Base-by-base conservation (phyloP, 495 filamentous ascomycete genomes). In the Penicillium longicatenatum region DNA sequence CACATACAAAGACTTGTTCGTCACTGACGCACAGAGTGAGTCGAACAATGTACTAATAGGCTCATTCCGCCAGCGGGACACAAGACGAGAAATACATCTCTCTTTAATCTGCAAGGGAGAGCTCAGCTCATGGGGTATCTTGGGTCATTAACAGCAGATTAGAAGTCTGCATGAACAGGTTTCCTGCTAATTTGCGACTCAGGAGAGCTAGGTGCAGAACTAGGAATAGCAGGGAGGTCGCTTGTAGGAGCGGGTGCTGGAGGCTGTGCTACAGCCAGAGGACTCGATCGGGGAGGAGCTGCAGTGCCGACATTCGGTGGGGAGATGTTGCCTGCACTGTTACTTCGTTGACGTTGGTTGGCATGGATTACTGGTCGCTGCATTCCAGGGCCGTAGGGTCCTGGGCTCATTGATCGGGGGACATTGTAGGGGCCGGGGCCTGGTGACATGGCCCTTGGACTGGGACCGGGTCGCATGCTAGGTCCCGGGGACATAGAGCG, bases 201-300 rank as follows among this genome's bases (percentile, higher is more conserved):
- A 2, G 60, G 55, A 37, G 60, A 65, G 26, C 35, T 57, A 6
- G 55, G 20, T 16, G 42, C 29, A 39, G 22, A 30, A 43, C 11
- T 49, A 0, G 71, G 72, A 49, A 72, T 52, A 6, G 71, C 65
- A 1, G 74, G 74, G 16, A 75, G 70, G 6, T 70, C 61, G 24
- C 50, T 55, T 24, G 70, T 66, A 6, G 75, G 74, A 10, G 69
- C 63, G 17, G 75, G 73, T 14, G 63, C 76, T n/a, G 72, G 70
- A 35, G 62, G 73, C 24, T 70, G 64, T 4, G 72, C 63, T n/a
- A 66, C 70, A 17, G 74, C 69, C 37, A 79, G 55, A 29, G 84
- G 84, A 69, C 87, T 89, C 8, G 82, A 80, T 30, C 83, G 82
- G 1, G 82, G 79, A 46, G 84, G 82, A 47, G 72, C 80, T 43